Percentiles rank a stretch among this genome's conserved stretches.
Evolutionary conservation across 148 eudicot species (phyloP).

Genomic region (Beta vulgaris): DNA sequence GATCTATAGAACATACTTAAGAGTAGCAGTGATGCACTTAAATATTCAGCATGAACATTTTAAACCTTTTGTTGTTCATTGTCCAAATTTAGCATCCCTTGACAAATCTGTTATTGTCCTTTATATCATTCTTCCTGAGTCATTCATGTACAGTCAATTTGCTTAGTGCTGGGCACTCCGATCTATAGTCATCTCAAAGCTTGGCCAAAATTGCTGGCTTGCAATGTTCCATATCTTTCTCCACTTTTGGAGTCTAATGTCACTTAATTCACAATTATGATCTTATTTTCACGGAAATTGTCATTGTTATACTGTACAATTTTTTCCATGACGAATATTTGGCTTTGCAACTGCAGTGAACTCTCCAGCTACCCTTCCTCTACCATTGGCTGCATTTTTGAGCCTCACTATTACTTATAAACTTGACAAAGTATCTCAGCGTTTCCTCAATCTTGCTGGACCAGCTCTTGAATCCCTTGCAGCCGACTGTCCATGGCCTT

Average conservation of each 20-base stretch:
- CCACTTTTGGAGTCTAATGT: not conserved
- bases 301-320: not conserved
- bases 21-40: too few species aligned
- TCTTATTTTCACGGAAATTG: not conserved
- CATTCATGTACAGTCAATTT: not conserved
- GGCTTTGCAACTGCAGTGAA: slow-evolving; percentile 47
- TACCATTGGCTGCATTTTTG: slow-evolving; percentile 93
- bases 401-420: slow-evolving; percentile 97
- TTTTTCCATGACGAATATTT: not conserved
- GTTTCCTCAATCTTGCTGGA: slow-evolving; percentile 90
- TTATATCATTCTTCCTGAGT: not conserved
- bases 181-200: not conserved
- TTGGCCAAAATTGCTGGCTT: not conserved
- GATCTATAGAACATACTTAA: not conserved
- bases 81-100: not conserved
- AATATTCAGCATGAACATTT: too few species aligned
- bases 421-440: slow-evolving; percentile 84
- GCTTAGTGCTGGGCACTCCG: not conserved
- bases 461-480: slow-evolving; percentile 88
- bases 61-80: not conserved
- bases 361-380: slow-evolving; percentile 81
- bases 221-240: not conserved
- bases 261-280: not conserved
- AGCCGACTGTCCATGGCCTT: slow-evolving; percentile 95
- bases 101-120: not conserved